phyloP scores from a whole-genome alignment of 2,329 filamentous ascomycete genomes.

The Thelonectria rubi region DNA sequence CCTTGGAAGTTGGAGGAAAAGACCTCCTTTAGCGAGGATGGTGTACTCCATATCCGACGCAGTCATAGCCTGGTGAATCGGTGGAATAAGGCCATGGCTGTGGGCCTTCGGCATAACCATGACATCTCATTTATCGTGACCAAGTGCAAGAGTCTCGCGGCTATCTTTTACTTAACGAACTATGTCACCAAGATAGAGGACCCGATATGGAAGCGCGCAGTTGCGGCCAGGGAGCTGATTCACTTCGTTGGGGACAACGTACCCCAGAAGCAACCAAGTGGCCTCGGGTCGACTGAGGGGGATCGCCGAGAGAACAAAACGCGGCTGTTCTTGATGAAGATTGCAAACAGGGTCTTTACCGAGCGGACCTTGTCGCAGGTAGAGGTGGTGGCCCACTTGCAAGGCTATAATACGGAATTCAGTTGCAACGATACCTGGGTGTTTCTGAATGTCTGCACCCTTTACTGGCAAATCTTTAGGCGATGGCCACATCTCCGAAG shows the following conservation, averaged over 20 bases:
- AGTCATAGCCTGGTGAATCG: not conserved
- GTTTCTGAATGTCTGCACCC: too few species aligned
- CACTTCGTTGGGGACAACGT: not conserved
- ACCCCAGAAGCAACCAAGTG: too few species aligned
- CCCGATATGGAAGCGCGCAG: not conserved
- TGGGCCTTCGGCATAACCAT: not conserved
- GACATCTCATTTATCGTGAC: not conserved
- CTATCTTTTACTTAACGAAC: not conserved
- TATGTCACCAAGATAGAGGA: conserved; percentile 2
- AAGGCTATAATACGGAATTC: too few species aligned
- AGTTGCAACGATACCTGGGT: too few species aligned
- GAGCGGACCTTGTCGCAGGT: too few species aligned
- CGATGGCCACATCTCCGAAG: too few species aligned
- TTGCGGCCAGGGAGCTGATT: not conserved
- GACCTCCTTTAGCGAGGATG: not conserved
- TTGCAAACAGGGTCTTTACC: not conserved
- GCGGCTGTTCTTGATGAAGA: not conserved
- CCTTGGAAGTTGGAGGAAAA: conserved; percentile 11
- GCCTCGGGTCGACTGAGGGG: too few species aligned
- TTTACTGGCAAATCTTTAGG: too few species aligned
- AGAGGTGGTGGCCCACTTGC: too few species aligned
- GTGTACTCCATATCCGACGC: not conserved
- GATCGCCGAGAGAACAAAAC: not conserved
- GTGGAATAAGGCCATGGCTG: not conserved
- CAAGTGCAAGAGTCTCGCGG: not conserved